Conservation (phyloP, 75 land plant species). For the Sequoiadendron giganteum region DNA sequence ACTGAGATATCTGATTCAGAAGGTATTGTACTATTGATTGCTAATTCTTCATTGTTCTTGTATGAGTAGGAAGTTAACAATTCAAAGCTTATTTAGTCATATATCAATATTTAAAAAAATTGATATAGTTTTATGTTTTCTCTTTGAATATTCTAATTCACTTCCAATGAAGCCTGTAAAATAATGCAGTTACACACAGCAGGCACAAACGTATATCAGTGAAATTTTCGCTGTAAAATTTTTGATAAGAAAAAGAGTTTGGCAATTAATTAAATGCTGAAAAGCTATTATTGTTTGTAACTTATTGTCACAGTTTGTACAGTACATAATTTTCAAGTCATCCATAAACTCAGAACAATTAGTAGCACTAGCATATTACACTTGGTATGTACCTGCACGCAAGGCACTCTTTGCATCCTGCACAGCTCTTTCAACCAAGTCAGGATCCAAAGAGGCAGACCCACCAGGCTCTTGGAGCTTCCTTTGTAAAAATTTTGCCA, state of each 20-base stretch:
- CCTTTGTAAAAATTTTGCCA: constrained; percentile 91
- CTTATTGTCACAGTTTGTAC: background rate
- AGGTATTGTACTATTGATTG: background rate
- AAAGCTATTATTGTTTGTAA: background rate
- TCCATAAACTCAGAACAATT: background rate
- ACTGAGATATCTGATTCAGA: background rate
- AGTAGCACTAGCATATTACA: background rate
- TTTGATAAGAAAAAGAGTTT: background rate
- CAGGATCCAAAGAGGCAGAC: constrained; percentile 65
- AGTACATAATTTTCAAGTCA: background rate
- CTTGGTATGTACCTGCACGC: constrained; percentile 28
- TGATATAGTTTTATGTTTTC: background rate
- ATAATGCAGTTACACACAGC: background rate
- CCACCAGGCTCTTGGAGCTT: constrained; percentile 86
- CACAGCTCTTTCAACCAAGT: constrained; percentile 78
- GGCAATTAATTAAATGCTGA: background rate
- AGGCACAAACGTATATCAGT: background rate
- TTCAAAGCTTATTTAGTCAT: background rate
- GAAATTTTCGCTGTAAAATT: background rate
- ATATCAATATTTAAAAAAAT: background rate
- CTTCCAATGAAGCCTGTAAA: background rate
- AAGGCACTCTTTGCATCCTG: constrained; percentile 77
- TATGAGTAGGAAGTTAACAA: background rate
- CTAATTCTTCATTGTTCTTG: background rate
- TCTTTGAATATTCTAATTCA: background rate